These are phyloP conservation scores for Nannochloropsis granulata DNA, from an alignment of 108 stramenopile genomes.

Conservation along the genomic window DNA sequence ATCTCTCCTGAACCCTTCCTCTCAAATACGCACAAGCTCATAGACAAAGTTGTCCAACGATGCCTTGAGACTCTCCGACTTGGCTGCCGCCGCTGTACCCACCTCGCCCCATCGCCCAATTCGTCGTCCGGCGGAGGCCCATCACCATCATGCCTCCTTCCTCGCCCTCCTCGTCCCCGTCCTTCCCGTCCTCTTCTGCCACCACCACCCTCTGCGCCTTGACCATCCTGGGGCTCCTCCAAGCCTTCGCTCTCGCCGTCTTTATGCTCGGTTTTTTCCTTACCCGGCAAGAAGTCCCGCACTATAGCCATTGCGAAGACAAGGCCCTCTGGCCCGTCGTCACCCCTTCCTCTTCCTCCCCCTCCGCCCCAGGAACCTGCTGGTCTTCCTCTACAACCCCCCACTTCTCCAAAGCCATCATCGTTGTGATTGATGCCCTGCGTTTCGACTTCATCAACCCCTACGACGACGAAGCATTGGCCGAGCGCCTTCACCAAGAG, in stretches of 20 bases:
- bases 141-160: not conserved
- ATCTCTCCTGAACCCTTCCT: too few relatives aligned
- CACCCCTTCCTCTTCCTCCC: constrained; percentile 6
- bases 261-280: constrained; percentile 50
- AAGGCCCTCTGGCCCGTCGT: not conserved
- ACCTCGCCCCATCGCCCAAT: not conserved
- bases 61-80: not conserved
- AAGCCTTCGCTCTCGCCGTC: not conserved
- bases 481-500: constrained; percentile 1
- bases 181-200: not conserved
- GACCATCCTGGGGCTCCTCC: not conserved
- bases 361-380: not conserved
- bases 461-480: not conserved
- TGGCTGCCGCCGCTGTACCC: not conserved
- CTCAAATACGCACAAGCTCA: too few relatives aligned
- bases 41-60: too few relatives aligned
- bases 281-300: constrained; percentile 43
- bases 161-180: not conserved
- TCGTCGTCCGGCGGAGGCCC: not conserved
- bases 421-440: constrained; percentile 83
- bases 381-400: constrained; percentile 55
- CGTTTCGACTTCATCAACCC: constrained; percentile 73
- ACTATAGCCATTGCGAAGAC: constrained; percentile 36
- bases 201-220: not conserved
- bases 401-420: constrained; percentile 53